Evolutionary conservation across 2,329 filamentous ascomycete genomes (phyloP), one percentile per base, ranked within the genome.

Genomic region (Alternaria rosae): DNA sequence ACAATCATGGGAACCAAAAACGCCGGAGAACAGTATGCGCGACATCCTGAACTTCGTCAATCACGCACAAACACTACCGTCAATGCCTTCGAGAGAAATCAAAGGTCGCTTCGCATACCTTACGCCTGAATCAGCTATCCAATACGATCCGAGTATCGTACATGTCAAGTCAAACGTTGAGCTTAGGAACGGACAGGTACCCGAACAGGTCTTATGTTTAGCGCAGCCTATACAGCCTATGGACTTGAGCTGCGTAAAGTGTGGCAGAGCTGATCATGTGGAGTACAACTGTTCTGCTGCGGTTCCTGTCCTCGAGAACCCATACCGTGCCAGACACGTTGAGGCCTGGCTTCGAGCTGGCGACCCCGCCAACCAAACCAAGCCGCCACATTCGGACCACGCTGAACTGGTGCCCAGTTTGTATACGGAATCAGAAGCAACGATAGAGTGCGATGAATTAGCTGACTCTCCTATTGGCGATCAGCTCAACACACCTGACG

Each of bases 401-500:
- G 10, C 38, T 11, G 41, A 5, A 4, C 21, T 11, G 17, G 5
- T 23, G 3, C 11, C 25, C n/a, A 45, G 28, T 35, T 17, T 10
- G 17, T 51, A 57, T 25, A 28, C 52, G 12, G 54, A 54, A 12
- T 60, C 62, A 4, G 45, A 62, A 17, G 48, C 57, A 20, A 64
- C 56, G 6, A 50, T 53, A 12, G 57, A 65, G 23, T 25, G 45
- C 32, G 54, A 54, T 5, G 51, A 28, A 32, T 23, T 41, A 6
- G 20, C 17, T 8, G 26, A 44, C 10, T 5, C 15, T 20, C 15
- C 30, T 26, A 3, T 32, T 1, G 17, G 23, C 3, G 44, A 30
- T 13, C 2, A 3, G 2, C 9, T 26, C 17, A 15, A 21, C 1
- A 6, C 56, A 13, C 1, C 35, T 5, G 47, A 42, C 13, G 41